Evolutionary conservation across 2,329 filamentous ascomycete species (phyloP), one percentile per base, ranked within the genome.

Genomic region (Cordyceps pruinosa): DNA sequence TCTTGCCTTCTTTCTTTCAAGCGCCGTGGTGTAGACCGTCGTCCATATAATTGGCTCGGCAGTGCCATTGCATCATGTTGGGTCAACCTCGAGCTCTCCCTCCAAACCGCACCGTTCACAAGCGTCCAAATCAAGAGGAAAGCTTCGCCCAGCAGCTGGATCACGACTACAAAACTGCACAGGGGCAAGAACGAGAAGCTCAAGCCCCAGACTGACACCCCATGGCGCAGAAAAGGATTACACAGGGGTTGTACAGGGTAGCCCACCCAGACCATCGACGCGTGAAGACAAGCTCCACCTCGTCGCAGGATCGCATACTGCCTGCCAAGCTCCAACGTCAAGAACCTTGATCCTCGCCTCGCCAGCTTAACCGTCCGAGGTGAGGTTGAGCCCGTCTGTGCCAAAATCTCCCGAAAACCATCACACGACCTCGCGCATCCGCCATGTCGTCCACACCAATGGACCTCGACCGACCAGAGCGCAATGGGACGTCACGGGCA

Each of bases 381-480:
- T 26, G 19, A 52, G 51, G 13, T n/a, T 15, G 35, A 37, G 25
- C 10, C 9, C n/a, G 42, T 42, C 10, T 21, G 26, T 21, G 30
- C 9, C 19, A 9, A 15, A 4, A 30, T 8, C 19, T 8, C 4
- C 21, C 51, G 41, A 39, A 4, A 34, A 1, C 10, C 5, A 7
- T 9, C 30, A 4, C 21, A n/a, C n/a, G 17, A 15, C n/a, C n/a
- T n/a, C n/a, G n/a, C n/a, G n/a, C n/a, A n/a, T n/a, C n/a, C 41
- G 30, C 35, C 37, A 82, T 82, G 79, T 70, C 77, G 46, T 78
- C 78, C 25, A 81, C 75, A 26, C 77, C 78, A 10, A 84, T 84
- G 81, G 81, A 84, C 52, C 63, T 84, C 35, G 81, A 84, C 61
- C 70, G 70, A 26, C 69, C 71, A 28, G 72, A 72, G 30, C 70